Evolutionary conservation across 768 basidiomycete genomes (phyloP), one percentile per base, ranked within the genome.

Genomic region (Mycena albidolilacea): DNA sequence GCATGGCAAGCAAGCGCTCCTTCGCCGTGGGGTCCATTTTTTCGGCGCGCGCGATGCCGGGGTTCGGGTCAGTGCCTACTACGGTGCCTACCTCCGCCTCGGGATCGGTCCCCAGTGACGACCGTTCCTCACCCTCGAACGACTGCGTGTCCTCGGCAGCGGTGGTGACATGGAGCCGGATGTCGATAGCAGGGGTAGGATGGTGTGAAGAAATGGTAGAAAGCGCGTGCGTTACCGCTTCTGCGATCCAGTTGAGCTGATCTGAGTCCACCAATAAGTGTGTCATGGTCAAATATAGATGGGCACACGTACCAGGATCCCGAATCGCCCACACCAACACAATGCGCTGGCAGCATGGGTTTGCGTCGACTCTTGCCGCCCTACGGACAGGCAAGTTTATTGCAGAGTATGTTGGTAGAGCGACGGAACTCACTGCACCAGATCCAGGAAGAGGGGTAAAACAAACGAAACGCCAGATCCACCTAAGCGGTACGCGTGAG

Each of bases 381-480:
- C 84, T 85, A 60, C 48, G 65, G 8, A 8, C 37, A n/a, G 7
- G 37, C n/a, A 52, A 21, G 48, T 37, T 6, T 48, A n/a, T 7
- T n/a, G 4, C 35, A 35, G 30, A 21, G 35, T 15, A 30, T 23
- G 38, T 70, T 62, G 37, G 35, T n/a, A 46, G 38, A 68, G 39
- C 59, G 0, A 8, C 35, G 38, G n/a, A 23, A 76, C 82, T 62
- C 73, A 87, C 88, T 81, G 79, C 30, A 89, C 77, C 1, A 86
- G 72, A 66, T 85, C 83, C 41, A 87, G 73, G 23, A 90, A 79
- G 23, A 87, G 77, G 10, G 89, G 85, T 0, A 88, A 77, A 15
- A 84, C 83, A 72, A 87, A 89, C 3, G 88, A 82, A 11, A 89
- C 81, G 0, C 89, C 89, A 4, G 89, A 87, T 7, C 89, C 89